Conservation (phyloP, 1,284 basidiomycete genomes). For the Testicularia cyperi region DNA sequence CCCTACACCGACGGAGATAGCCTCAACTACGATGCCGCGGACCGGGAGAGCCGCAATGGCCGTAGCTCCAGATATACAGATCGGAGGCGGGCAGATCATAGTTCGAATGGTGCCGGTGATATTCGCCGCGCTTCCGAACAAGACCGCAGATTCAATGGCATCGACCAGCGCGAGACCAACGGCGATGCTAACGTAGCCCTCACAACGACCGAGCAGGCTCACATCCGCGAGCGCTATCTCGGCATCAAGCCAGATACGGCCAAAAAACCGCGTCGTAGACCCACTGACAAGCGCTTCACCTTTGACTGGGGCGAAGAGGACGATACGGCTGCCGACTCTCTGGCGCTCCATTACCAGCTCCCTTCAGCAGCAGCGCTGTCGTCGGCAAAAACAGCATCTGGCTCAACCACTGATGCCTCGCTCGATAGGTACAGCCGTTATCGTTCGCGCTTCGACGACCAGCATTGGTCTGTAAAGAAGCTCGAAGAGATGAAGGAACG, state of each 20-base stretch:
- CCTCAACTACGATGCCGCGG: too few relatives aligned
- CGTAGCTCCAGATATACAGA: too few relatives aligned
- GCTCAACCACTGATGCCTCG: neutral
- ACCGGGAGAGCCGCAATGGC: too few relatives aligned
- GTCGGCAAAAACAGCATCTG: neutral
- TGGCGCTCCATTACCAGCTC: conserved; percentile 11
- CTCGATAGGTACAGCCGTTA: conserved; percentile 11
- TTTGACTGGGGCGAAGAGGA: conserved; percentile 79
- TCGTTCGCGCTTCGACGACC: conserved; percentile 71
- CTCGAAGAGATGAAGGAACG: conserved; percentile 92
- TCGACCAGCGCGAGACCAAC: neutral
- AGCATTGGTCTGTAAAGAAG: conserved; percentile 94
- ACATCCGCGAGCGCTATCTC: conserved; percentile 49
- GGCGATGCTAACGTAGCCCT: conserved; percentile 6
- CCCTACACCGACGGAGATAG: too few relatives aligned
- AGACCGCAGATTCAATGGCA: too few relatives aligned
- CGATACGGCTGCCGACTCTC: conserved; percentile 45
- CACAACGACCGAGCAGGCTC: conserved; percentile 41
- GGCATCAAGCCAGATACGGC: conserved; percentile 63
- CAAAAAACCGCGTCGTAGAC: conserved; percentile 89
- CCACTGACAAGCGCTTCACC: conserved; percentile 85
- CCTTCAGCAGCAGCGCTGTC: neutral
- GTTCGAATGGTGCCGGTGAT: too few relatives aligned
- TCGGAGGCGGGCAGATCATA: too few relatives aligned
- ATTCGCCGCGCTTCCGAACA: too few relatives aligned